Evolutionary conservation across 164 flowering plant species (phyloP).

Genomic region (Piper longum): DNA sequence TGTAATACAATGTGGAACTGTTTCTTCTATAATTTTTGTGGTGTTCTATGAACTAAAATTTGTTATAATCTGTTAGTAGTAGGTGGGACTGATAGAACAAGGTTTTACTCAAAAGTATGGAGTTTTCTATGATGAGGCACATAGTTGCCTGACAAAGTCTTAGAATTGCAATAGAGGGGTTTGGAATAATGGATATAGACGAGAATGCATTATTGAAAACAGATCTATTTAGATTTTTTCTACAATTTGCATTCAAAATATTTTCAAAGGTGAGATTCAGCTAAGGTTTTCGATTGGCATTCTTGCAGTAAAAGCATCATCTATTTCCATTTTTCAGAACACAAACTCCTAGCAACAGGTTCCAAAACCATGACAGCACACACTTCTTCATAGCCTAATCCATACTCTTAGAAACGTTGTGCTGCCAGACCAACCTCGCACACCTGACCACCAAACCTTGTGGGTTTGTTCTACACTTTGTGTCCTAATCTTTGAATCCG

Average conservation of each 20-base stretch:
- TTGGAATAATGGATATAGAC: background rate
- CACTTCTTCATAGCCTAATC: constrained; percentile 1
- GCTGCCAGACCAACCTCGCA: background rate
- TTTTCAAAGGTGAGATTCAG: too few relatives aligned
- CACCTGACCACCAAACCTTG: too few relatives aligned
- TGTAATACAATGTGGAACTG: background rate
- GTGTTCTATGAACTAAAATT: background rate
- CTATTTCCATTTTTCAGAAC: background rate
- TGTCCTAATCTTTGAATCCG: too few relatives aligned
- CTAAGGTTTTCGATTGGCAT: too few relatives aligned
- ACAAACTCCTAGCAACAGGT: background rate
- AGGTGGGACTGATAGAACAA: background rate
- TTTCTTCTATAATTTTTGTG: background rate
- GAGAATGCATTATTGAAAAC: too few relatives aligned
- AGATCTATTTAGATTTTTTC: too few relatives aligned
- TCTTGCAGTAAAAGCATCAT: background rate
- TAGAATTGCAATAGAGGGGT: background rate
- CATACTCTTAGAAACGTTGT: background rate
- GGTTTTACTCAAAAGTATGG: background rate
- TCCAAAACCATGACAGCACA: background rate
- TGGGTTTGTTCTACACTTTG: background rate
- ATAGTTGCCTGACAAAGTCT: background rate
- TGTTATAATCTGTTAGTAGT: background rate
- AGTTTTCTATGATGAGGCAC: constrained; percentile 1
- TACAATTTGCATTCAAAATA: too few relatives aligned